Evolutionary conservation across 2,329 filamentous ascomycete species (phyloP).

Genomic region (Colletotrichum musae): DNA sequence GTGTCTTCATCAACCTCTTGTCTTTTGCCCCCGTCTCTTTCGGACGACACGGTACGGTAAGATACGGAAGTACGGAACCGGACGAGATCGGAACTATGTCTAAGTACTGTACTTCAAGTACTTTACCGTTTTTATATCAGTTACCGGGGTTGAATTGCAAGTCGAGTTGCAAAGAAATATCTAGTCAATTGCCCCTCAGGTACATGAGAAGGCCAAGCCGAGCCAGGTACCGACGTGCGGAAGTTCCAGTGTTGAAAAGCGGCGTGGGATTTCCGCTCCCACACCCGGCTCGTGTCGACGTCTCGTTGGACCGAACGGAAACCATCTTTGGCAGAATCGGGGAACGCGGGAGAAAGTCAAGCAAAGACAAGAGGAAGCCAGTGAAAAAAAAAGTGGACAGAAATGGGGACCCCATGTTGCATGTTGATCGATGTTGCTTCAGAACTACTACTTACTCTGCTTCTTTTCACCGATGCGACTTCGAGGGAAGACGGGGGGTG

Average conservation of each 20-base stretch:
- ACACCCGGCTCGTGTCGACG: conserved; percentile 38
- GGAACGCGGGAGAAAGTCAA: conserved; percentile 24
- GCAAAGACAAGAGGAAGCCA: no score
- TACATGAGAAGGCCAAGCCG: conserved; percentile 4
- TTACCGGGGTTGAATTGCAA: no score
- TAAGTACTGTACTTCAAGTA: neutral
- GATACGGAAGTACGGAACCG: conserved; percentile 21
- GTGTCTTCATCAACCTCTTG: neutral
- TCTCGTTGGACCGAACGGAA: conserved; percentile 35
- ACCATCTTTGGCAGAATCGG: conserved; percentile 21
- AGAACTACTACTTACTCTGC: neutral
- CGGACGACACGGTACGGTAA: neutral
- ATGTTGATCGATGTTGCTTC: conserved; percentile 34
- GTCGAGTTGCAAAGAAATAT: no score
- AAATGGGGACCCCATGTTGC: conserved; percentile 1
- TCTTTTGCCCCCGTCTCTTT: neutral
- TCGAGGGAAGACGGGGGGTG: neutral
- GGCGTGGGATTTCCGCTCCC: conserved; percentile 33
- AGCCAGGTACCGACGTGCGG: neutral
- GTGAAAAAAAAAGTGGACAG: neutral
- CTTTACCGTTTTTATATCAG: neutral
- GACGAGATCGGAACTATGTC: neutral
- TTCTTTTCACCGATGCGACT: conserved; percentile 12
- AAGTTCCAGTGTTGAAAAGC: conserved; percentile 24
- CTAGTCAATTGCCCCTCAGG: neutral